Conservation (phyloP, 805 yeast species). For the Priceomyces melissophilus region DNA sequence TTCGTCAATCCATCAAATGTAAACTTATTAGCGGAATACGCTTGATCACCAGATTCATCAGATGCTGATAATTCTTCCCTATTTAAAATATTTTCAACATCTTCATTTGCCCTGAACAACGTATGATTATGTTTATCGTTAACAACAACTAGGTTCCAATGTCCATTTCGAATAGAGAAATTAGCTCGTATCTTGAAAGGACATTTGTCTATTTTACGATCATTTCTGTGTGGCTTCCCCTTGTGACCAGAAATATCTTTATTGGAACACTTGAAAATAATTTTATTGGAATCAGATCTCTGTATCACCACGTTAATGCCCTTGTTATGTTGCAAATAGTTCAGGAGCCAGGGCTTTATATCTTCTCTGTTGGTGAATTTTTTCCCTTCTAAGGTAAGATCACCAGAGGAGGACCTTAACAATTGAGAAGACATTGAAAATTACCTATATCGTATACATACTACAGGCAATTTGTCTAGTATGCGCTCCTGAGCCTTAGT, state of each 20-base stretch:
- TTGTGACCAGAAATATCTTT: conserved; percentile 10
- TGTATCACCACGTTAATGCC: conserved; percentile 60
- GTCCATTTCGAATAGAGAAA: conserved; percentile 46
- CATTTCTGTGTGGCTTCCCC: conserved; percentile 11
- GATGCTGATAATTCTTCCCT: neutral
- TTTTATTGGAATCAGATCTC: conserved; percentile 57
- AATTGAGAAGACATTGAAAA: no score
- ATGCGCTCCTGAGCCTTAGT: no score
- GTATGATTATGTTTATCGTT: conserved; percentile 58
- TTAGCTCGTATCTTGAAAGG: conserved; percentile 68
- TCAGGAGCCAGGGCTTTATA: conserved; percentile 62
- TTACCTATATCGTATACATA: no score
- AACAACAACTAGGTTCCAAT: conserved; percentile 61
- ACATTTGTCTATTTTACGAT: conserved; percentile 38
- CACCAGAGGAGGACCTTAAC: conserved; percentile 20
- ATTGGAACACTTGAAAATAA: conserved; percentile 55
- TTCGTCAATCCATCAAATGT: conserved; percentile 5
- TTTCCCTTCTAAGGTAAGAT: conserved; percentile 18
- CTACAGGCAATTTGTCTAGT: no score
- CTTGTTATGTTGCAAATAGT: conserved; percentile 39
- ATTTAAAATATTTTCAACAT: neutral
- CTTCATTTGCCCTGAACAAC: neutral
- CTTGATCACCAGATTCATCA: neutral
- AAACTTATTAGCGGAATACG: conserved; percentile 3
- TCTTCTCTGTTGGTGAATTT: conserved; percentile 37